Evolutionary conservation across 2,329 filamentous ascomycete genomes (phyloP).

Genomic region (Diplodia seriata): DNA sequence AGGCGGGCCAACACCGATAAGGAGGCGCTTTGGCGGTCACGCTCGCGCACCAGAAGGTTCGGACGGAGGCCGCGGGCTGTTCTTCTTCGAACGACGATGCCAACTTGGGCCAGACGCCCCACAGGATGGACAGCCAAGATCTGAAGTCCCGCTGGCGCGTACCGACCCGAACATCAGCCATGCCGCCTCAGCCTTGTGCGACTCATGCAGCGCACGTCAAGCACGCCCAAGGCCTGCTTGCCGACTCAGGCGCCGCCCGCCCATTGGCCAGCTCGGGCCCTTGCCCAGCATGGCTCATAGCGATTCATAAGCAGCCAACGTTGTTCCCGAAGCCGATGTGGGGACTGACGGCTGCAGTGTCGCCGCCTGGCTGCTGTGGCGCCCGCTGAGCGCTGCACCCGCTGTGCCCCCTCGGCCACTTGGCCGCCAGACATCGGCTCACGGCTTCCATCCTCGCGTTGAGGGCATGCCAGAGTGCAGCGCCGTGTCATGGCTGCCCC

Average conservation of each 20-base stretch:
- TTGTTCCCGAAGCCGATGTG: slow-evolving; percentile 19
- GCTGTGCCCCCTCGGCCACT: slow-evolving; percentile 4
- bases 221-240: not conserved
- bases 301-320: slow-evolving; percentile 18
- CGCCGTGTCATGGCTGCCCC: not conserved
- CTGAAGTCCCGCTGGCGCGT: slow-evolving; percentile 26
- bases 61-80: slow-evolving; percentile 11
- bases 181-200: slow-evolving; percentile 24
- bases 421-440: not conserved
- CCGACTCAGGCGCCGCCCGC: not conserved
- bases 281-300: not conserved
- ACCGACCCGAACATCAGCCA: slow-evolving; percentile 21
- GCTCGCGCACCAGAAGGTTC: slow-evolving; percentile 5
- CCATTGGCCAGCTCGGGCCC: slow-evolving; percentile 3
- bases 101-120: not conserved
- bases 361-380: not conserved
- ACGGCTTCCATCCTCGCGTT: not conserved
- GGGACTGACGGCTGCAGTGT: slow-evolving; percentile 17
- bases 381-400: not conserved
- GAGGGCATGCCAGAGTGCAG: not conserved
- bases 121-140: slow-evolving; percentile 24
- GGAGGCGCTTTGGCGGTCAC: slow-evolving; percentile 18
- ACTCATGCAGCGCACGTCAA: slow-evolving; percentile 9
- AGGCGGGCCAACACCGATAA: slow-evolving; percentile 16
- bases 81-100: slow-evolving; percentile 20